Evolutionary conservation across 495 filamentous ascomycete genomes (phyloP).

Genomic region (Cenococcum geophilum): DNA sequence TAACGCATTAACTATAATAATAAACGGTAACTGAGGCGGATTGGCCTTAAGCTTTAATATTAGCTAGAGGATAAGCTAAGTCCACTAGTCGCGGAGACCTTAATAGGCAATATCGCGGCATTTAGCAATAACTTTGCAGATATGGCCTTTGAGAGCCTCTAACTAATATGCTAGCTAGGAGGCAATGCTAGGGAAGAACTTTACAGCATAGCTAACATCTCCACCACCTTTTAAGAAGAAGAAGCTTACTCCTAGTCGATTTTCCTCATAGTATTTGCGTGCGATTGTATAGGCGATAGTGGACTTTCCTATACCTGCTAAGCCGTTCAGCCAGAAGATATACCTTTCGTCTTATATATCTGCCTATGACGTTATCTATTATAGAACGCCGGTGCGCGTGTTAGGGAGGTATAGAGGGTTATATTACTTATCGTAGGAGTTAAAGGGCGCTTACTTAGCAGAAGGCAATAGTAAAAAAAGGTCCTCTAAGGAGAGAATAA

Average conservation of each 20-base stretch:
- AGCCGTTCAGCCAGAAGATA: slow-evolving; percentile 39
- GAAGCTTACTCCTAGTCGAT: too few relatives aligned
- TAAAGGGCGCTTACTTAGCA: slow-evolving; percentile 19
- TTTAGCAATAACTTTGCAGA: slow-evolving; percentile 6
- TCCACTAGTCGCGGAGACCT: slow-evolving; percentile 7
- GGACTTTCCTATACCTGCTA: too few relatives aligned
- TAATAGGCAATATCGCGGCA: slow-evolving; percentile 11
- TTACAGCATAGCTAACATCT: slow-evolving; percentile 15
- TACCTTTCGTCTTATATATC: too few relatives aligned
- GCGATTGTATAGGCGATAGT: too few relatives aligned
- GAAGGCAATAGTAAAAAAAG: slow-evolving; percentile 1
- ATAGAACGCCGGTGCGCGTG: slow-evolving; percentile 25
- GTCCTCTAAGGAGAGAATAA: too few relatives aligned
- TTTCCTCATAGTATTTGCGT: too few relatives aligned
- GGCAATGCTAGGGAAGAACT: slow-evolving; percentile 27
- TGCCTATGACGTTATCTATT: slow-evolving; percentile 16
- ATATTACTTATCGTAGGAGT: slow-evolving; percentile 11
- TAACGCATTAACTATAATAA: slow-evolving; percentile 36
- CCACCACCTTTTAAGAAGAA: too few relatives aligned
- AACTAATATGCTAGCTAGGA: slow-evolving; percentile 6
- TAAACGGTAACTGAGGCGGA: background rate
- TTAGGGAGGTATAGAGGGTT: too few relatives aligned
- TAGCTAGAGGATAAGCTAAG: slow-evolving; percentile 3
- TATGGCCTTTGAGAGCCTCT: background rate
- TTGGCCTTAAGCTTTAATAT: background rate